These are phyloP conservation scores for Pseudomassariella vexata DNA, from an alignment of 2,329 filamentous ascomycete genomes.

Conservation along the genomic window DNA sequence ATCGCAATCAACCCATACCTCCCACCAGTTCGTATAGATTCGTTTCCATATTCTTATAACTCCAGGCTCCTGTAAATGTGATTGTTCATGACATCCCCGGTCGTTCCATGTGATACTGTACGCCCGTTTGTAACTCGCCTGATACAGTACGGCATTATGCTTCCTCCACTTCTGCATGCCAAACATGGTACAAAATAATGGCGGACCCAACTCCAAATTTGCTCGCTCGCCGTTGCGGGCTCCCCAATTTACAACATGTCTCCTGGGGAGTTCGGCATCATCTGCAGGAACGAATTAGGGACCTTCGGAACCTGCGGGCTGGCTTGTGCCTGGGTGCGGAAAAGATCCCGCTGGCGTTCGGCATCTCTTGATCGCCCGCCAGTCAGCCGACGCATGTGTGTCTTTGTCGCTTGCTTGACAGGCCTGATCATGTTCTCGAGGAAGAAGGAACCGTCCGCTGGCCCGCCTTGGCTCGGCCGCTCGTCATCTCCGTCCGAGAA, in stretches of 20 bases:
- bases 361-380: slow-evolving; percentile 42
- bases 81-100: no score
- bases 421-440: slow-evolving; percentile 58
- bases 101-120: no score
- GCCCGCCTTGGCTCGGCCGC: slow-evolving; percentile 22
- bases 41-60: no score
- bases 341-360: slow-evolving; percentile 28
- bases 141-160: no score
- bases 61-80: no score
- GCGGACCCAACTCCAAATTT: no score
- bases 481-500: slow-evolving; percentile 74
- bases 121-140: no score
- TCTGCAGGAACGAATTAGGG: slow-evolving; percentile 24
- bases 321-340: slow-evolving; percentile 23
- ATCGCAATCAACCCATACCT: no score
- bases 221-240: no score
- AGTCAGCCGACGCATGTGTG: slow-evolving; percentile 56
- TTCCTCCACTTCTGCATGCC: no score
- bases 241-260: slow-evolving; percentile 15
- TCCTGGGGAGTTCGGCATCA: slow-evolving; percentile 18
- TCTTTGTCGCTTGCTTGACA: slow-evolving; percentile 49
- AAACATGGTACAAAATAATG: no score
- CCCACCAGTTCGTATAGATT: no score
- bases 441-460: slow-evolving; percentile 44
- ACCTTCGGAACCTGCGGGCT: slow-evolving; percentile 37